Base-by-base conservation (phyloP, 1,139 yeast species). In the Suhomyces guaymorum region DNA sequence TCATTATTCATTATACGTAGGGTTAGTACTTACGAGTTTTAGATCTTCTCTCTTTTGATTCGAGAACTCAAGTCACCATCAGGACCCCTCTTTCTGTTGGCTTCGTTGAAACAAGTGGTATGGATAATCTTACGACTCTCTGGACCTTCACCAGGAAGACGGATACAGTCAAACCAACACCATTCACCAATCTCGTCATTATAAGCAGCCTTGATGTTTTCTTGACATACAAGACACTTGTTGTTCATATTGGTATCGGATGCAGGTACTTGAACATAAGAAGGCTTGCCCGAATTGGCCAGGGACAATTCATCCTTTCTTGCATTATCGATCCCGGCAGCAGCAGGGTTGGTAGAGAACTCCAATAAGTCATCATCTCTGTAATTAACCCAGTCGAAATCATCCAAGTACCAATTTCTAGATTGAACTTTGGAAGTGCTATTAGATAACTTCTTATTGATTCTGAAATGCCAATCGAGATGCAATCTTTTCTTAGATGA, bases 391-490 rank as follows among this genome's bases (percentile, higher is more conserved):
- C 96, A 90, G 32, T 80, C 82, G 25, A 70, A 69, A 48, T 80
- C 85, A 44, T 80, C 80, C 44, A 90, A 60, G 57, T 80, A 90
- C 95, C 96, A 89, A 48, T 82, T 77, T 50, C 97, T 69, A 33
- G 87, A 79, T 57, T 87, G 88, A 22, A 80, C 77, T 32, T 63
- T 63, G 10, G 63, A 49, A 7, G 46, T 43, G 29, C 47, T 50
- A 17, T 42, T 44, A 30, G 85, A 77, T 33, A 85, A 66, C 50
- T 86, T 82, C 53, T 85, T 86, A 58, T 88, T 90, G 36, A 88
- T 85, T 52, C 97, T 77, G 66, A 89, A 89, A 66, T 92, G 98
- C 97, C 97, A 92, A 61, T 92, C 98, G 49, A 88, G 66, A 60
- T 92, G 98, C 28, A 67, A 50, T 42, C 83, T 72, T 39, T 74